Percentiles rank a stretch among this genome's conserved stretches.
Conservation (phyloP, 2,329 filamentous ascomycete species). For the Hymenoscyphus scutula region DNA sequence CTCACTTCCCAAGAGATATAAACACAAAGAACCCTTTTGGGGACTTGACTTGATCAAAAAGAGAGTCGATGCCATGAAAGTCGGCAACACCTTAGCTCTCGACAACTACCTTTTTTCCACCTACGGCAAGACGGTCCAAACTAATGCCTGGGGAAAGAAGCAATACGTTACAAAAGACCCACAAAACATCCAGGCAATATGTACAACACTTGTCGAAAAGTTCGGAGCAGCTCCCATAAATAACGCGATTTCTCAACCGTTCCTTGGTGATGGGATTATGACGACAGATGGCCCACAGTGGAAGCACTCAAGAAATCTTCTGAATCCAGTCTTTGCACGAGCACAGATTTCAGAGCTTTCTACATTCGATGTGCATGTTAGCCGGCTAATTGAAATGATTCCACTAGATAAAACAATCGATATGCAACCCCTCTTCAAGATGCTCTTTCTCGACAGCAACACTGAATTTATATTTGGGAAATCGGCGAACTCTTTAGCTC, state of each 20-base stretch:
- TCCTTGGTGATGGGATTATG: conserved; percentile 56
- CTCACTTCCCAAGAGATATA: conserved; percentile 1
- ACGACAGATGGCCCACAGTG: conserved; percentile 35
- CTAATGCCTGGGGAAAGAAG: conserved; percentile 12
- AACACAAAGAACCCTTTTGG: conserved; percentile 6
- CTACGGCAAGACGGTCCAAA: conserved; percentile 18
- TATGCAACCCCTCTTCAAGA: conserved; percentile 60
- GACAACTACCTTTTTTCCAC: conserved; percentile 11
- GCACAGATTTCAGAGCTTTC: conserved; percentile 48
- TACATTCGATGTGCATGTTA: conserved; percentile 59
- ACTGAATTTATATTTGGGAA: conserved; percentile 22
- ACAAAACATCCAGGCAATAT: conserved; percentile 53
- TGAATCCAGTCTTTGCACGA: conserved; percentile 51
- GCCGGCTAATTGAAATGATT: conserved; percentile 54
- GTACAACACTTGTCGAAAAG: conserved; percentile 53
- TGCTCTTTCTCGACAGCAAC: conserved; percentile 58
- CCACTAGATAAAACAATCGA: conserved; percentile 53
- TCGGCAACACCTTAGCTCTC: conserved; percentile 6
- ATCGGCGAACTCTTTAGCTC: conserved; percentile 34
- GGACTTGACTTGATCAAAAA: conserved; percentile 8
- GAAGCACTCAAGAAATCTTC: conserved; percentile 34
- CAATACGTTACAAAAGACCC: conserved; percentile 46
- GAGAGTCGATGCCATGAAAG: background rate
- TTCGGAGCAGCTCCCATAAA: conserved; percentile 48
- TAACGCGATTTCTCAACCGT: conserved; percentile 42